Evolutionary conservation across 2,329 filamentous ascomycete species (phyloP), one percentile per base, ranked within the genome.

Genomic region (Passalora sequoiae): DNA sequence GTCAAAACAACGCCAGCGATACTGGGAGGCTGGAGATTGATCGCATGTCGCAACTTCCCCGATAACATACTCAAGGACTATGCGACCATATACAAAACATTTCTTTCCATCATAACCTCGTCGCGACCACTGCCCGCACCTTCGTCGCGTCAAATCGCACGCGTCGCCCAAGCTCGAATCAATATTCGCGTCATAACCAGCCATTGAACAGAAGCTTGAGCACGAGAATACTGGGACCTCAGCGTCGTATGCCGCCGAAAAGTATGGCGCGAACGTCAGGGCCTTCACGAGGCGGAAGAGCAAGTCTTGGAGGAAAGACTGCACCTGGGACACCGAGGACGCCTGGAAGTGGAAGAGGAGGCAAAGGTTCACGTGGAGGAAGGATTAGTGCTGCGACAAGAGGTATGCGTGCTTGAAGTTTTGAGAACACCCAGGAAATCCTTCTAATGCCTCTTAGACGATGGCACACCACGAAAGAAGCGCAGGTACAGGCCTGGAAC

Each of bases 401-500:
- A 30, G 32, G 42, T 44, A 35, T 9, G 35, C 20, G 33, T 7
- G n/a, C n/a, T n/a, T n/a, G n/a, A n/a, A n/a, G n/a, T n/a, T n/a
- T n/a, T n/a, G n/a, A n/a, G n/a, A n/a, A n/a, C n/a, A n/a, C n/a
- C n/a, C n/a, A n/a, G n/a, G n/a, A 24, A 3, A 22, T 8, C 19
- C 6, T n/a, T 9, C 33, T 36, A 13, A 36, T n/a, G 8, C 6
- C 8, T 8, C 4, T 4, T 12, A 36, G 33, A 21, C 24, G 33
- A 36, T 36, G 33, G 33, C n/a, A 57, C 49, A 51, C 56, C 21
- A 37, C 43, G 31, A 15, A 58, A 46, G 53, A 57, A 50, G 56
- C 58, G 44, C 27, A 47, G 71, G 25, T 74, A 73, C 56, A 72
- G 69, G 60, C 66, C 66, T 58, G 80, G 80, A 79, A 94, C 92